Evolutionary conservation across 192 early-diverging fungal genomes (phyloP).

Genomic region (Coemansia sp.): DNA sequence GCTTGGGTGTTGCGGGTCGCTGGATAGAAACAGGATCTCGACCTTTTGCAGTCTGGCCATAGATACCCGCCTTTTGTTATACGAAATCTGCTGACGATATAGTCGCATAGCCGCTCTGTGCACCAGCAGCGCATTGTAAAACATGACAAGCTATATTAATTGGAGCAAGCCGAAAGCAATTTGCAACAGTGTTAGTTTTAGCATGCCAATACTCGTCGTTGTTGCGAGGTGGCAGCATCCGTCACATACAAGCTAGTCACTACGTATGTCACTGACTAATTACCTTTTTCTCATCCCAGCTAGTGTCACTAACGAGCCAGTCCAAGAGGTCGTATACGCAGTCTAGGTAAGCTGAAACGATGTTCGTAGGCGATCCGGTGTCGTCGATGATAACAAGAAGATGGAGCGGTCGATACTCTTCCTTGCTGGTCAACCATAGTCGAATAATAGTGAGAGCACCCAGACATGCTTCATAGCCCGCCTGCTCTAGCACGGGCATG

Average conservation of each 20-base stretch:
- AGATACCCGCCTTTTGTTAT: not conserved
- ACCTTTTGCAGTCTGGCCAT: slow-evolving; percentile 31
- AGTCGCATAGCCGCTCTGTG: slow-evolving; percentile 31
- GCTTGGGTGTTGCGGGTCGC: not conserved
- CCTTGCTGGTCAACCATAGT: slow-evolving; percentile 41
- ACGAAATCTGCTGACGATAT: slow-evolving; percentile 26
- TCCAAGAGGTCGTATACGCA: slow-evolving; percentile 26
- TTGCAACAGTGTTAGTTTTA: not conserved
- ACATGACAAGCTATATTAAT: slow-evolving; percentile 25
- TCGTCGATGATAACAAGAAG: not conserved
- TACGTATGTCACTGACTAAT: not conserved
- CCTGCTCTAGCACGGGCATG: slow-evolving; percentile 14
- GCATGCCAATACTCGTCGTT: not conserved
- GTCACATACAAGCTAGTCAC: not conserved
- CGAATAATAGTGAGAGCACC: slow-evolving; percentile 40
- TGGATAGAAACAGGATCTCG: slow-evolving; percentile 20
- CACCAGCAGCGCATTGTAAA: slow-evolving; percentile 44
- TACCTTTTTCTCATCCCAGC: slow-evolving; percentile 46
- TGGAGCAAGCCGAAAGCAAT: not conserved
- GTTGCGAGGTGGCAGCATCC: not conserved
- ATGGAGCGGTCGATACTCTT: slow-evolving; percentile 42
- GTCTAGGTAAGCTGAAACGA: slow-evolving; percentile 24
- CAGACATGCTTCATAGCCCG: slow-evolving; percentile 29
- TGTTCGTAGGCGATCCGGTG: not conserved
- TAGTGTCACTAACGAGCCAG: slow-evolving; percentile 32